Percentiles rank a stretch among this genome's conserved stretches.
These are phyloP conservation scores for Neofusicoccum parvum DNA, from an alignment of 2,329 filamentous ascomycete species.

Conservation along the genomic window DNA sequence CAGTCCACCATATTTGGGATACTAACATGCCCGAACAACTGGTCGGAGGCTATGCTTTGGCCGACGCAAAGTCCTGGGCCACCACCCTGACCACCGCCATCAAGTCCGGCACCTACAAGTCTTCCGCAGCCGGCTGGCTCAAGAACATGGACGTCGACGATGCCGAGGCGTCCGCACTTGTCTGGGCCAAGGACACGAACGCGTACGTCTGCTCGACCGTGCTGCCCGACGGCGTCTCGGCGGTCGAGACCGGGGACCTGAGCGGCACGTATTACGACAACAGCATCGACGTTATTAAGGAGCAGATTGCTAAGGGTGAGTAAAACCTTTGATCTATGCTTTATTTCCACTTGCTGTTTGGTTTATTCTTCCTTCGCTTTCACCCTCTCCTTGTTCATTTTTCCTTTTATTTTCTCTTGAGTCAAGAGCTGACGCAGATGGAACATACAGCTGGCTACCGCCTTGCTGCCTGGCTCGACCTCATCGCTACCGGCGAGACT, in stretches of 20 bases:
- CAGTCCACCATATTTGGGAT: slow-evolving; percentile 40
- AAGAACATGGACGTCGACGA: slow-evolving; percentile 40
- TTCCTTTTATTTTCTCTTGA: not conserved
- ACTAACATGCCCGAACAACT: slow-evolving; percentile 48
- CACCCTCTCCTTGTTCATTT: not conserved
- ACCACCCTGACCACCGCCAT: slow-evolving; percentile 40
- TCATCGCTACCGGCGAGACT: slow-evolving; percentile 31
- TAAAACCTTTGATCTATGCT: not conserved
- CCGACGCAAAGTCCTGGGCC: slow-evolving; percentile 44
- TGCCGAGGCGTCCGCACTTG: slow-evolving; percentile 38
- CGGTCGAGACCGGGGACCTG: slow-evolving; percentile 41
- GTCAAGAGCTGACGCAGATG: not conserved
- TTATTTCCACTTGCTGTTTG: no score
- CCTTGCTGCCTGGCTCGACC: slow-evolving; percentile 39
- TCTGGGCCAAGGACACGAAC: slow-evolving; percentile 49
- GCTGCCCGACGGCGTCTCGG: slow-evolving; percentile 40
- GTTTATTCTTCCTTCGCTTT: not conserved
- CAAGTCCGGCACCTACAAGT: slow-evolving; percentile 40
- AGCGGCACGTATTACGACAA: slow-evolving; percentile 39
- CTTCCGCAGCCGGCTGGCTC: slow-evolving; percentile 34
- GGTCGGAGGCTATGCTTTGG: slow-evolving; percentile 41
- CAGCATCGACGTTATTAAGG: slow-evolving; percentile 42
- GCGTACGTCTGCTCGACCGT: slow-evolving; percentile 46
- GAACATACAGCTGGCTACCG: slow-evolving; percentile 32
- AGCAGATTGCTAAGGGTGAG: slow-evolving; percentile 48